Percentiles rank a stretch among this genome's conserved stretches.
Conservation (phyloP, 2,329 filamentous ascomycete genomes). For the Lojkania enalia region DNA sequence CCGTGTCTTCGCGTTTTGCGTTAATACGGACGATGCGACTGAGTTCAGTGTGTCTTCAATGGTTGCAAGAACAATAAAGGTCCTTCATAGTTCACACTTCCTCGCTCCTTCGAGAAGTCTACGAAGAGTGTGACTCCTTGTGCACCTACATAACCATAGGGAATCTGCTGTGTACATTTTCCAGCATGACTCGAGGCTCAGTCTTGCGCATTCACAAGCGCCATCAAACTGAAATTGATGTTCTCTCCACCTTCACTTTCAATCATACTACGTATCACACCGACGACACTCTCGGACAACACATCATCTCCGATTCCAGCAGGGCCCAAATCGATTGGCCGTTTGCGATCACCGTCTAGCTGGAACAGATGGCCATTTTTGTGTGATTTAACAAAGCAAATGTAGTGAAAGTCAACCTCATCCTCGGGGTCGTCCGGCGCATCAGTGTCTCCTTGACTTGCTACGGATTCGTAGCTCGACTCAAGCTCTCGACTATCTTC, state of each 20-base stretch:
- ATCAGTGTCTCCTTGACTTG: constrained; percentile 29
- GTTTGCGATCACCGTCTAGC: constrained; percentile 37
- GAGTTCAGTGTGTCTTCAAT: constrained; percentile 44
- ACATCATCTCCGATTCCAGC: constrained; percentile 26
- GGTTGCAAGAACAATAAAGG: constrained; percentile 54
- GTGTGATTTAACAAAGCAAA: constrained; percentile 36
- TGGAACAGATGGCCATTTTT: constrained; percentile 30
- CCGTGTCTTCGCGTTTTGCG: constrained; percentile 53
- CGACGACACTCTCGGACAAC: constrained; percentile 23
- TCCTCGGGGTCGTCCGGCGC: constrained; percentile 33
- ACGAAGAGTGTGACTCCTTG: constrained; percentile 58
- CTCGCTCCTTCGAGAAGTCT: constrained; percentile 50
- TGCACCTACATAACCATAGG: constrained; percentile 52
- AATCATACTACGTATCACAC: constrained; percentile 27
- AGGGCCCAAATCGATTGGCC: constrained; percentile 34
- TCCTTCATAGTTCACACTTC: constrained; percentile 61
- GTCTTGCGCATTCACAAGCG: constrained; percentile 19
- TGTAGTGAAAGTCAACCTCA: constrained; percentile 41
- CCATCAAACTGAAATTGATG: constrained; percentile 36
- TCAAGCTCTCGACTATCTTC: constrained; percentile 31
- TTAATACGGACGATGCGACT: constrained; percentile 48
- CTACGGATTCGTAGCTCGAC: constrained; percentile 27
- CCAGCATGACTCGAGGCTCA: no score
- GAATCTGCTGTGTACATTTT: neutral
- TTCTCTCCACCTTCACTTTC: constrained; percentile 17